Evolutionary conservation across 2,329 filamentous ascomycete species (phyloP).

Genomic region (Fusarium vanettenii): DNA sequence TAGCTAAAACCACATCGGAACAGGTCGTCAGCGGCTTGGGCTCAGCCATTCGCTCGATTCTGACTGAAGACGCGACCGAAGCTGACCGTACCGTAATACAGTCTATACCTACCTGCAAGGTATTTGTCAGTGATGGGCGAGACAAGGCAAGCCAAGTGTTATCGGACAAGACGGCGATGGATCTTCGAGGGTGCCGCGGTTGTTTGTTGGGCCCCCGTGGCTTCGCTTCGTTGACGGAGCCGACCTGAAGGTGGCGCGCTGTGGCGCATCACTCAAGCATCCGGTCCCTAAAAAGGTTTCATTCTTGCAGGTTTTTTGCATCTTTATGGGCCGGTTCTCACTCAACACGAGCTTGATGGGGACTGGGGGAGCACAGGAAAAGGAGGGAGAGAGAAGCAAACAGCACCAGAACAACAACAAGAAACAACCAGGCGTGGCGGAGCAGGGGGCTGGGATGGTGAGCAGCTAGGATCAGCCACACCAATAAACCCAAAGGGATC

Average conservation of each 20-base stretch:
- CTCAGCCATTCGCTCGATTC: not conserved
- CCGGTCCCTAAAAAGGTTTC: slow-evolving; percentile 11
- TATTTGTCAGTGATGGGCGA: slow-evolving; percentile 14
- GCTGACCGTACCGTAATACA: not conserved
- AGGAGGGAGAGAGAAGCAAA: slow-evolving; percentile 2
- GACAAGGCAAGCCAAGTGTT: not conserved
- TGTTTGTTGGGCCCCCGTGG: slow-evolving; percentile 19
- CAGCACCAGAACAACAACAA: not conserved
- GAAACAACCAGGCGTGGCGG: slow-evolving; percentile 33
- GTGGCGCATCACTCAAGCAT: slow-evolving; percentile 31
- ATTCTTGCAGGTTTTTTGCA: slow-evolving; percentile 18
- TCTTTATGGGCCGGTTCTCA: slow-evolving; percentile 12
- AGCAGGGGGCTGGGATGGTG: slow-evolving; percentile 24
- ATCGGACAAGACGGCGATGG: slow-evolving; percentile 4
- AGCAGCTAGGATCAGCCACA: slow-evolving; percentile 37
- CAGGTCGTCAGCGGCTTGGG: slow-evolving; percentile 1
- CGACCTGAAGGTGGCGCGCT: slow-evolving; percentile 36
- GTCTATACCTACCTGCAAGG: not conserved
- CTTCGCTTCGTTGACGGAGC: slow-evolving; percentile 28
- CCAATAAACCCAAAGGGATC: slow-evolving; percentile 16
- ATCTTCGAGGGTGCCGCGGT: slow-evolving; percentile 12
- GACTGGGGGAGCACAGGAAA: slow-evolving; percentile 16
- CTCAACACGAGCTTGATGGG: slow-evolving; percentile 26
- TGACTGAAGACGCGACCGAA: slow-evolving; percentile 4
- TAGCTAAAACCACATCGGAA: slow-evolving; percentile 17